Conservation (phyloP, 2,329 filamentous ascomycete genomes). For the Coniosporium tulheliwenetii region DNA sequence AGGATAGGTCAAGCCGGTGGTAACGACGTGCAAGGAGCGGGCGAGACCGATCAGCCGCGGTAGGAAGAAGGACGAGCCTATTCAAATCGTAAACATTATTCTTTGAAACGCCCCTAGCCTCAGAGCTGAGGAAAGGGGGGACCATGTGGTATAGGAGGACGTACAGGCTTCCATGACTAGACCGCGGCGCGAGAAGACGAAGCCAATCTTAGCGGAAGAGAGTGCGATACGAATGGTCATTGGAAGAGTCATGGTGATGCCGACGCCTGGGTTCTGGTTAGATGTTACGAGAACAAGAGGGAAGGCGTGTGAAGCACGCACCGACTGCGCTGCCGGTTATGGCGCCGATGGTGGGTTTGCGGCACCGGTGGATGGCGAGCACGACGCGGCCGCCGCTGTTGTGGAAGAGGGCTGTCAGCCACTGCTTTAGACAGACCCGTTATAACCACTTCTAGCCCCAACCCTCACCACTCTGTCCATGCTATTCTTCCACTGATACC, state of each 20-base stretch:
- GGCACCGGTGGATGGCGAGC: conserved; percentile 40
- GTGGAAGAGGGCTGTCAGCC: neutral
- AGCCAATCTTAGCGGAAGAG: conserved; percentile 49
- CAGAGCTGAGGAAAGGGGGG: no score
- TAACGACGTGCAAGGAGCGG: conserved; percentile 48
- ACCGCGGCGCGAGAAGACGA: conserved; percentile 57
- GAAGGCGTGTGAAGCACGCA: no score
- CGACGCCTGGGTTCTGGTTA: conserved; percentile 16
- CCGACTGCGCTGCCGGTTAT: conserved; percentile 41
- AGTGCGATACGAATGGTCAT: conserved; percentile 40
- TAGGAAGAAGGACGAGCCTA: conserved; percentile 52
- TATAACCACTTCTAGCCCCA: no score
- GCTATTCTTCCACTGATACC: no score
- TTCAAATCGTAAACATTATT: no score
- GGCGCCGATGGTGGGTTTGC: conserved; percentile 40
- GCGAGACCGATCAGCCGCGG: conserved; percentile 52
- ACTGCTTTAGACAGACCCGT: no score
- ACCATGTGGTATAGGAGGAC: no score
- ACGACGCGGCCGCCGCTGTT: conserved; percentile 26
- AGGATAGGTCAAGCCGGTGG: conserved; percentile 42
- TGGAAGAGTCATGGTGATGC: conserved; percentile 43
- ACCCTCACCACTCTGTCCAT: no score
- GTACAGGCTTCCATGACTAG: conserved; percentile 50
- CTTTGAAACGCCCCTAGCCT: no score
- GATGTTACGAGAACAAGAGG: no score